Evolutionary conservation across 768 basidiomycete species (phyloP), one percentile per base, ranked within the genome.

Genomic region (Suillus alpinus): DNA sequence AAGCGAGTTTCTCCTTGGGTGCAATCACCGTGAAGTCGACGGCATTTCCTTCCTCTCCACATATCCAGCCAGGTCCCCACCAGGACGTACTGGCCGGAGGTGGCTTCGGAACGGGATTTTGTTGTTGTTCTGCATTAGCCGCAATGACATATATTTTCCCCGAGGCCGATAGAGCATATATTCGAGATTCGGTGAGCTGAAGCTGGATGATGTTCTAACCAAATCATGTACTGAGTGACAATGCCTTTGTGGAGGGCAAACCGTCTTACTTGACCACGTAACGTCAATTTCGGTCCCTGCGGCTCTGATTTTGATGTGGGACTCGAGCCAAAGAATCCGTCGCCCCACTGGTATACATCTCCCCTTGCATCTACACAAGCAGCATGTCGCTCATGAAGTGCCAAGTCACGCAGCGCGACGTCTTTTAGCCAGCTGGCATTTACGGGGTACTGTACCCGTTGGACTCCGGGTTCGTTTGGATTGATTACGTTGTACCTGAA

Each of bases 301-400:
- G 63, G 63, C 31, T 72, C 60, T 50, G 72, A 56, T 16, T 71
- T 64, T 7, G 60, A 62, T 4, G 72, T 63, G 16, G 63, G 46
- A 31, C 56, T 51, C 10, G 69, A 63, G 16, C 78, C 78, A 63
- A 80, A 80, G 71, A 86, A 89, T 0, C 82, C 87, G 44, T 80
- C 78, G 0, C 92, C 92, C 92, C 92, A 94, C 66, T 93, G 91
- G 67, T 91, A 89, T 3, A 92, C 86, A 65, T 95, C 87, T 29
- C 92, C 93, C 39, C 83, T 80, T 8, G 84, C 85, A 67, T 94
- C 91, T 20, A 94, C 83, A 63, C 89, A 92, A 14, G 86, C 91
- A 1, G 85, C 89, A 63, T 89, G 85, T 36, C 74, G 76, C 59
- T 82, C 78, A 57, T 92, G 86, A 31, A 94, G 73, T 13, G 80